phyloP scores from a whole-genome alignment of 352 stramenopile species.

The Thraustochytrium striatum region DNA sequence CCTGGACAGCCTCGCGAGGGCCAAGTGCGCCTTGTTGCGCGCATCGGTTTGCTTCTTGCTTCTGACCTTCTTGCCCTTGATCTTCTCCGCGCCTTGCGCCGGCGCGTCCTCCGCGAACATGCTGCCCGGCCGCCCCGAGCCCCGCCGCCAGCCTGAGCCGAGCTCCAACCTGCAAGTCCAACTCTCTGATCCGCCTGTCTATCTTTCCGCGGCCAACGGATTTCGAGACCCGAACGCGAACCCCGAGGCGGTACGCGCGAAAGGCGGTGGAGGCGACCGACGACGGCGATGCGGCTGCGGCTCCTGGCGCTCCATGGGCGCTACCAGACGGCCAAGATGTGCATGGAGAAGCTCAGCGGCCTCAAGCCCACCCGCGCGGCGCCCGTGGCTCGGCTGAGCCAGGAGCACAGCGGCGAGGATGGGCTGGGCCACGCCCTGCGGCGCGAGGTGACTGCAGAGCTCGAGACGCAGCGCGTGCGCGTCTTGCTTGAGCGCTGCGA shows the following conservation, averaged over 20 bases:
- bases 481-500: neutral
- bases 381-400: neutral
- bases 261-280: no score
- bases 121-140: no score
- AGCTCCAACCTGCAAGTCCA: no score
- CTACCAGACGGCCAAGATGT: constrained; percentile 22
- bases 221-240: no score
- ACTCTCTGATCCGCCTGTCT: no score
- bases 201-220: no score
- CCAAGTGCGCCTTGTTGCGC: neutral
- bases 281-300: no score
- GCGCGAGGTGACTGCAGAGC: neutral
- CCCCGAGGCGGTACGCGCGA: no score
- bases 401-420: neutral
- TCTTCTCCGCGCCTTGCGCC: no score
- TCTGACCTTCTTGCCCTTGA: neutral
- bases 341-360: constrained; percentile 14
- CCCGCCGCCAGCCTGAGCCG: no score
- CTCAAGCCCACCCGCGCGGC: neutral
- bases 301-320: constrained; percentile 34
- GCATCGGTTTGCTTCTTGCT: neutral
- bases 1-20: neutral
- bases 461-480: neutral
- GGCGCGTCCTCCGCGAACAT: no score
- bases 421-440: neutral